Base-by-base conservation (phyloP, 441 rosid species). In the Cnidoscolus chayamansa region DNA sequence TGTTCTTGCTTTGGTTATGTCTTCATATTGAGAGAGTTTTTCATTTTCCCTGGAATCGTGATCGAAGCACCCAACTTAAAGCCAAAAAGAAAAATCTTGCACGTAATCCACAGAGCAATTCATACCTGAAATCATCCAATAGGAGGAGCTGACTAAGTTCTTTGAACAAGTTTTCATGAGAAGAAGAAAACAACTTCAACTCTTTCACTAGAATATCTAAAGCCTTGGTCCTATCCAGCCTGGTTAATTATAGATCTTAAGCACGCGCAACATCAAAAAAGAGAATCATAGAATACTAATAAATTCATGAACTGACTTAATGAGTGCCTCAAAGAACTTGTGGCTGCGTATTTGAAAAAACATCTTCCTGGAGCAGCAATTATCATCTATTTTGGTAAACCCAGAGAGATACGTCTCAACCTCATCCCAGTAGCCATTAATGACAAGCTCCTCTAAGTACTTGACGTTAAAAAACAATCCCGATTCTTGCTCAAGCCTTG, bases 311-410 rank as follows among this genome's bases (percentile, higher is more conserved):
- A 19, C 77, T 65, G 68, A 87, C 91, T 71, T 76, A 71, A 85
- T 84, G 70, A 87, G 73, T 1, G 89, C 87, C 76, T 85, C 91
- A 0, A 87, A 81, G 65, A 80, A 87, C 73, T 80, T 87, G 62
- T 85, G 91, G 74, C 85, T 87, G 73, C 88, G 79, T 58, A 87
- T 81, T 78, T 87, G 88, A 0, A 87, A 87, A 73, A 78, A 86
- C 30, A 79, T 78, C 78, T 87, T 85, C 86, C 76, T 85, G 32
- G 89, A 87, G 72, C 71, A 79, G 25, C 84, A 78, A 47, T 87
- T 87, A 40, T 82, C 86, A 51, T 87, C 84, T 54, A 84, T 67
- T 59, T 56, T 81, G 12, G 85, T 84, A 82, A 87, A 87, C 45
- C 84, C 84, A 59, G 80, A 78, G 11, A 87, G 83, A 70, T 85